phyloP scores from a whole-genome alignment of 108 stramenopile species.

The Cyclotella cryptica region DNA sequence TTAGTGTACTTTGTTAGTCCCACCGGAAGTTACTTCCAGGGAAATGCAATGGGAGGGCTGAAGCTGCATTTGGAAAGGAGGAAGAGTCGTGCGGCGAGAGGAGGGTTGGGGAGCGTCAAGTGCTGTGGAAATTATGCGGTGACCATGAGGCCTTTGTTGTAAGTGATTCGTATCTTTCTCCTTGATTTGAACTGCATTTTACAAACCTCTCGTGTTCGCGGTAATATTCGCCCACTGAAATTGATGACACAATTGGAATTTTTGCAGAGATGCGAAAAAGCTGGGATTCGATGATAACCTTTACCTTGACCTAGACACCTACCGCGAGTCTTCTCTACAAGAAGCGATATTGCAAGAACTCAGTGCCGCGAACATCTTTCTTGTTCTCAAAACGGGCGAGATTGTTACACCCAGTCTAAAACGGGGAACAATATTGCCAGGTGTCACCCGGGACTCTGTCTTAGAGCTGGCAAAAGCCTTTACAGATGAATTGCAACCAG shows the following conservation, averaged over 20 bases:
- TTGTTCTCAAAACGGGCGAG: constrained; percentile 81
- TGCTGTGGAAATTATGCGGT: constrained; percentile 84
- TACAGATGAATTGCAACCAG: constrained; percentile 64
- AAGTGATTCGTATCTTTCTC: constrained; percentile 7
- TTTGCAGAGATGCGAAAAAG: constrained; percentile 70
- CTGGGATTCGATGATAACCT: constrained; percentile 86
- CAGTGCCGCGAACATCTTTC: constrained; percentile 84
- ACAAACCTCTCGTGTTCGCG: not conserved
- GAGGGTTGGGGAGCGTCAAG: constrained; percentile 78
- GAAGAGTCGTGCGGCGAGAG: constrained; percentile 75
- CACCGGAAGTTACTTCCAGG: constrained; percentile 87
- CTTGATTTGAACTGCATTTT: not conserved
- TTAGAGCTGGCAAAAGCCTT: constrained; percentile 66
- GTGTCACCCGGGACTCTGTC: constrained; percentile 81
- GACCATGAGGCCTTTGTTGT: constrained; percentile 76
- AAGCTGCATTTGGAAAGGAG: constrained; percentile 83
- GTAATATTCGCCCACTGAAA: not conserved
- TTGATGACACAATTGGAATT: not conserved
- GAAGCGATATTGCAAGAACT: constrained; percentile 81
- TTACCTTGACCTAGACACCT: constrained; percentile 85
- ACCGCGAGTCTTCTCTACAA: constrained; percentile 45
- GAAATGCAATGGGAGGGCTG: constrained; percentile 61
- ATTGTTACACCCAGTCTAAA: constrained; percentile 83
- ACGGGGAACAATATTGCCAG: constrained; percentile 83
- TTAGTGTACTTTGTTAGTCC: constrained; percentile 82